phyloP scores from a whole-genome alignment of 2,329 filamentous ascomycete genomes.

The Elsinoe perseae region DNA sequence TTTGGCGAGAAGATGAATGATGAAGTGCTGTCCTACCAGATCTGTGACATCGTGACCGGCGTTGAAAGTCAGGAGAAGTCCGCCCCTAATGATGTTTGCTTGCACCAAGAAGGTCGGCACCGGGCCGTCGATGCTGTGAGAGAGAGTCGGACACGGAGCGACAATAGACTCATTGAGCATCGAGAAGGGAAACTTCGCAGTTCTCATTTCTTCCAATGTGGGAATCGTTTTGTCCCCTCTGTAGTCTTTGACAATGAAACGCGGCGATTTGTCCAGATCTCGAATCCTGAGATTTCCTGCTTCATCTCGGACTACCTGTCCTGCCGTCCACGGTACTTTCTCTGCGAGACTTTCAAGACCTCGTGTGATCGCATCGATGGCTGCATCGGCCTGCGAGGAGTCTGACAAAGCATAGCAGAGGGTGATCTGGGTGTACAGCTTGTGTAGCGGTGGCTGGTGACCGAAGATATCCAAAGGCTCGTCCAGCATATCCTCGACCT shows the following conservation, averaged over 20 bases:
- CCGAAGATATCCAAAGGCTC: slow-evolving; percentile 36
- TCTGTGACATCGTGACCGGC: slow-evolving; percentile 47
- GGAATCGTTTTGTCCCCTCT: slow-evolving; percentile 31
- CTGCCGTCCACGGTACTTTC: slow-evolving; percentile 43
- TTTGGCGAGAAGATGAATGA: slow-evolving; percentile 44
- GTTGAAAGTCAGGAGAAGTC: slow-evolving; percentile 44
- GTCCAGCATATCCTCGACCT: not conserved
- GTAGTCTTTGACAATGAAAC: slow-evolving; percentile 40
- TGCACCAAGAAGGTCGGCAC: slow-evolving; percentile 41
- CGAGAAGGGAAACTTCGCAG: slow-evolving; percentile 38
- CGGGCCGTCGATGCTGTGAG: slow-evolving; percentile 23
- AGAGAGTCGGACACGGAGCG: slow-evolving; percentile 37
- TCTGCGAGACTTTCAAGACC: slow-evolving; percentile 36
- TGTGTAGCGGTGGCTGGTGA: slow-evolving; percentile 33
- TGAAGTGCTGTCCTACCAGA: slow-evolving; percentile 41
- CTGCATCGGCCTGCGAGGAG: slow-evolving; percentile 19
- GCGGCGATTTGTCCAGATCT: slow-evolving; percentile 27
- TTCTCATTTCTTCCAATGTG: slow-evolving; percentile 33
- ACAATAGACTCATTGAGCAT: slow-evolving; percentile 44
- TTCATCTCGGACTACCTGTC: slow-evolving; percentile 35
- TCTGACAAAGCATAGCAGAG: slow-evolving; percentile 33
- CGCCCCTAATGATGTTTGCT: slow-evolving; percentile 42
- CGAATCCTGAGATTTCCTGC: slow-evolving; percentile 37
- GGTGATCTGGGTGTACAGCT: slow-evolving; percentile 42
- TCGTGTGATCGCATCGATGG: slow-evolving; percentile 21